Percentiles rank a stretch among this genome's conserved stretches.
phyloP scores from a whole-genome alignment of 768 basidiomycete genomes.

The Suillus paluster region DNA sequence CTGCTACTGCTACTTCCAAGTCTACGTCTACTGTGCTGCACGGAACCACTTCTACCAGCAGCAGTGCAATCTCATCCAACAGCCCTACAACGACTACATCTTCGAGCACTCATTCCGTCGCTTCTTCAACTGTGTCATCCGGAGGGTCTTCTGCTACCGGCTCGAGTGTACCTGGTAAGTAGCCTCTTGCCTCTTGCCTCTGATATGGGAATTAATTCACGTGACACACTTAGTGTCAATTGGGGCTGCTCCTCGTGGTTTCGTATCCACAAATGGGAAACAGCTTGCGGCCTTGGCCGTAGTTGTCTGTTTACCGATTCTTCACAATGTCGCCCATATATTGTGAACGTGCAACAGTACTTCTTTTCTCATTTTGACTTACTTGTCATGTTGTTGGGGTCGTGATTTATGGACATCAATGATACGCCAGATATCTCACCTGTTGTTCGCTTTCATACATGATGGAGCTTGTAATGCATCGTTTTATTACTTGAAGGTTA shows the following conservation, averaged over 20 bases:
- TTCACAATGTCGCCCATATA: not conserved
- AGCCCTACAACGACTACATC: not conserved
- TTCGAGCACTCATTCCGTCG: not conserved
- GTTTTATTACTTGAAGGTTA: not conserved
- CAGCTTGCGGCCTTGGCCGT: constrained; percentile 11
- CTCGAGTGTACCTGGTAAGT: constrained; percentile 11
- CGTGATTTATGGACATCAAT: not conserved
- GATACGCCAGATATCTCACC: not conserved
- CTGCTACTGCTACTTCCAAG: constrained; percentile 14
- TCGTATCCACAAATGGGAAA: constrained; percentile 2
- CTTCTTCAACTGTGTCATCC: not conserved
- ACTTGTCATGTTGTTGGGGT: not conserved
- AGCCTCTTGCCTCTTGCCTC: not conserved
- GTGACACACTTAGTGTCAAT: not conserved
- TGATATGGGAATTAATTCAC: not conserved
- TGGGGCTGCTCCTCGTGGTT: constrained; percentile 13
- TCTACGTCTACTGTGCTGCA: not conserved
- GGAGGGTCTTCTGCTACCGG: not conserved
- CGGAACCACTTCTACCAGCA: not conserved
- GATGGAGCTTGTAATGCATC: not conserved
- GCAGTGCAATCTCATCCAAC: not conserved
- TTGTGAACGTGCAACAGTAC: not conserved
- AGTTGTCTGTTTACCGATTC: constrained; percentile 9
- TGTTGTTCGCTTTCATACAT: not conserved
- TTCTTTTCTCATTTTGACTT: not conserved